A percentile compares a stretch with the other conserved stretches of the same genome.
These are phyloP conservation scores for Cokeromyces recurvatus DNA, from an alignment of 371 early-diverging fungal species.

Conservation along the genomic window DNA sequence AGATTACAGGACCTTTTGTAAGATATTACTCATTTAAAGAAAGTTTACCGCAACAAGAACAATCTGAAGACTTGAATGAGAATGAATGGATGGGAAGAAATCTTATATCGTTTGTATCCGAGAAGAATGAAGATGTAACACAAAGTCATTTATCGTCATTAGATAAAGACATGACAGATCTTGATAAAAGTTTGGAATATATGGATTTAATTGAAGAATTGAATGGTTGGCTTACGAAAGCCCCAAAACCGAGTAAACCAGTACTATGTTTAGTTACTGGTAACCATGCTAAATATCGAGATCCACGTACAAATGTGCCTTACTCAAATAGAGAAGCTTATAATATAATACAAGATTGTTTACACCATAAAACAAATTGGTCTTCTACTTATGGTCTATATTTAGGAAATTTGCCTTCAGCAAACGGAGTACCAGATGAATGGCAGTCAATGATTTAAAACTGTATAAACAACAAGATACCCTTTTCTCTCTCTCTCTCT, in stretches of 20 bases:
- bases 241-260: slow-evolving; percentile 32
- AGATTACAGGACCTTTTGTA: slow-evolving; percentile 40
- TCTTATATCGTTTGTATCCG: slow-evolving; percentile 30
- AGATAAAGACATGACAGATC: slow-evolving; percentile 10
- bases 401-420: slow-evolving; percentile 25
- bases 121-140: neutral
- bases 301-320: slow-evolving; percentile 58
- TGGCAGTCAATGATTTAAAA: too few species aligned
- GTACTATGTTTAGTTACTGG: slow-evolving; percentile 63
- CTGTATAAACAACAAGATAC: neutral
- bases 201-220: slow-evolving; percentile 29
- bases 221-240: slow-evolving; percentile 25
- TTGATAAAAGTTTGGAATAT: slow-evolving; percentile 34
- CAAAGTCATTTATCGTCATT: neutral
- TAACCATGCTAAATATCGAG: slow-evolving; percentile 58
- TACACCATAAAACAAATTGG: slow-evolving; percentile 41
- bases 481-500: too few species aligned
- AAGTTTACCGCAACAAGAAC: slow-evolving; percentile 18
- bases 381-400: slow-evolving; percentile 26
- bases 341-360: slow-evolving; percentile 35
- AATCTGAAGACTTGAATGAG: neutral
- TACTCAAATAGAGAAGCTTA: slow-evolving; percentile 63
- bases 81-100: slow-evolving; percentile 30
- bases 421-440: slow-evolving; percentile 36
- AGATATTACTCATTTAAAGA: slow-evolving; percentile 53